These are phyloP conservation scores for Dactylonectria macrodidyma DNA, from an alignment of 2,329 filamentous ascomycete genomes.

Conservation along the genomic window DNA sequence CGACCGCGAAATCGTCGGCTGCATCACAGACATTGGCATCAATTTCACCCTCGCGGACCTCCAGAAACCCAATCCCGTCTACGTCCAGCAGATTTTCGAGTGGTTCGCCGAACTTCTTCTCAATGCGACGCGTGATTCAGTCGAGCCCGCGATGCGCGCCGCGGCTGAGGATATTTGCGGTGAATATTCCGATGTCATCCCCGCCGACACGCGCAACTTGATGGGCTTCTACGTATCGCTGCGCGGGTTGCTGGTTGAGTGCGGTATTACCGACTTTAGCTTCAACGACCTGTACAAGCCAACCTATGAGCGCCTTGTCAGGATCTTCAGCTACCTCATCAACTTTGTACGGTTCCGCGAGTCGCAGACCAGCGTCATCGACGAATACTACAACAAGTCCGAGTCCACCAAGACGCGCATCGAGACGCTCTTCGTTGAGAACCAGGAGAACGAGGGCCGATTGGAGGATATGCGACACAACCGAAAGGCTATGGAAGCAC, in stretches of 20 bases:
- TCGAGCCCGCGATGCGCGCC: constrained; percentile 95
- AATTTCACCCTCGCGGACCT: constrained; percentile 89
- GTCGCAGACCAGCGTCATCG: constrained; percentile 89
- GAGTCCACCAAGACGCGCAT: constrained; percentile 90
- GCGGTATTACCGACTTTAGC: constrained; percentile 93
- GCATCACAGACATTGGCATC: constrained; percentile 97
- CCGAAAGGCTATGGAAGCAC: constrained; percentile 83
- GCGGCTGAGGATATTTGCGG: constrained; percentile 90
- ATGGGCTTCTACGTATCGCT: constrained; percentile 96
- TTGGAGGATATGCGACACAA: constrained; percentile 86
- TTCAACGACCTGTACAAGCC: constrained; percentile 94
- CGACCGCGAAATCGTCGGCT: constrained; percentile 90
- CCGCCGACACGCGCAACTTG: constrained; percentile 89
- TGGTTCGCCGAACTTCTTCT: constrained; percentile 96
- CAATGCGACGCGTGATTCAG: constrained; percentile 92
- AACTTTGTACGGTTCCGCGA: constrained; percentile 99
- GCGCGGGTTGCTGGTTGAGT: constrained; percentile 84
- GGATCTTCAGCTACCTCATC: constrained; percentile 98
- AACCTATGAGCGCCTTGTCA: constrained; percentile 89
- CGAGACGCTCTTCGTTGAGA: constrained; percentile 86
- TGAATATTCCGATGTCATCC: constrained; percentile 87
- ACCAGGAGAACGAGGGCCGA: constrained; percentile 87
- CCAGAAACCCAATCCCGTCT: constrained; percentile 92
- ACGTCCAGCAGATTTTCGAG: constrained; percentile 98
- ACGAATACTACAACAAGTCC: constrained; percentile 93